Base-by-base conservation (phyloP, 2,329 filamentous ascomycete species). In the Parafenestella ontariensis region DNA sequence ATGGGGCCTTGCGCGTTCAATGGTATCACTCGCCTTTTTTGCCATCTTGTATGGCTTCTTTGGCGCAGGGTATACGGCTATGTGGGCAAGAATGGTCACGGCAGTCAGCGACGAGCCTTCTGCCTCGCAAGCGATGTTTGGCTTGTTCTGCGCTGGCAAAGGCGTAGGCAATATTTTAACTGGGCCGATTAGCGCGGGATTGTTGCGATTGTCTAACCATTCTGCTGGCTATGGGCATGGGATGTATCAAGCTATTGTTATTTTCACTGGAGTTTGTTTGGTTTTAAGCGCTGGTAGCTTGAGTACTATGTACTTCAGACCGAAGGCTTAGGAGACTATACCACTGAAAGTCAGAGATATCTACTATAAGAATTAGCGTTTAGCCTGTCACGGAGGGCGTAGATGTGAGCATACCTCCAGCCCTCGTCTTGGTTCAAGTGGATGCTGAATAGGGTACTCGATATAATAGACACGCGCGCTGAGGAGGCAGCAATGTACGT, bases 161-260 rank as follows among this genome's bases (percentile, higher is more conserved):
- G 81, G 81, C 0, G 72, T 83, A 40, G 81, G 81, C 0, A 79
- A 78, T 61, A 72, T 83, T 5, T 70, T 79, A 1, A 76, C 75
- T 40, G 81, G 81, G 2, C 81, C 81, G 0, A 64, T 83, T 46
- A 81, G 80, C 48, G 79, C 56, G 65, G 66, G 31, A 45, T 78
- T 56, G 46, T 76, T 46, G 54, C 56, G 18, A 37, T 36, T 39
- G 45, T 48, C 46, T 61, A 44, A n/a, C 18, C 34, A 18, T 3
- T 31, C 47, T 13, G 44, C 3, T 46, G 8, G 48, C 1, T 63
- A 64, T 34, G 59, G 52, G 10, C 20, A 55, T 10, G 61, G 59
- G 7, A 54, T 46, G 46, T 64, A 64, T 13, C 45, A 54, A 41
- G 54, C 51, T 1, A 36, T 64, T 5, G 59, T 64, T 17, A 36